A percentile compares a stretch with the other conserved stretches of the same genome.
Evolutionary conservation across 164 flowering plant genomes (phyloP).

Genomic region (Amborella trichopoda): DNA sequence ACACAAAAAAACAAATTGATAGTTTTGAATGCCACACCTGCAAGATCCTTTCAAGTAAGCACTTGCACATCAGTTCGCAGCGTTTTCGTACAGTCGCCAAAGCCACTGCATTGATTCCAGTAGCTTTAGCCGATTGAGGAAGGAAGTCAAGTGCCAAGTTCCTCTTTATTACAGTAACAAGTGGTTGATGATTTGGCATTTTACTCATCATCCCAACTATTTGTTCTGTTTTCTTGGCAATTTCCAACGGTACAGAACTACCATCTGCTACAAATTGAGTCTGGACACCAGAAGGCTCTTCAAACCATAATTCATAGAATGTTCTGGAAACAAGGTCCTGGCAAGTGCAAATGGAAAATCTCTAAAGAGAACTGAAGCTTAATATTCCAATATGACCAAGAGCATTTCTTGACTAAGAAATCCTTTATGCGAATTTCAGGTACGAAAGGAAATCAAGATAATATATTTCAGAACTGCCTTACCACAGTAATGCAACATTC

Average conservation of each 20-base stretch:
- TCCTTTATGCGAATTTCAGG: too few species aligned
- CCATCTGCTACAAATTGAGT: slow-evolving; percentile 57
- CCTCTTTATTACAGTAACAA: slow-evolving; percentile 69
- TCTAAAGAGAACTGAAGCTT: too few species aligned
- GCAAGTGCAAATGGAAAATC: background rate
- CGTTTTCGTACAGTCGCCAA: slow-evolving; percentile 81
- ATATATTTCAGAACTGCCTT: too few species aligned
- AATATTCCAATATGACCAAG: too few species aligned
- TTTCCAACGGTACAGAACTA: slow-evolving; percentile 83
- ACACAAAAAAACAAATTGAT: background rate
- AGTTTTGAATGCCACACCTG: slow-evolving; percentile 37
- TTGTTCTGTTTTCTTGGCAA: slow-evolving; percentile 89
- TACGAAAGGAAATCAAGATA: too few species aligned
- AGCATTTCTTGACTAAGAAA: too few species aligned
- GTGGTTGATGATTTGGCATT: slow-evolving; percentile 71
- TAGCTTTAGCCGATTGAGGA: slow-evolving; percentile 86
- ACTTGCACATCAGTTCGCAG: slow-evolving; percentile 96
- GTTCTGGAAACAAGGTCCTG: slow-evolving; percentile 99
- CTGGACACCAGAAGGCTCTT: slow-evolving; percentile 57
- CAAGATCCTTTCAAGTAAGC: slow-evolving; percentile 79
- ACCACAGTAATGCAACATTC: too few species aligned
- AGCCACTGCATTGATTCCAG: slow-evolving; percentile 68
- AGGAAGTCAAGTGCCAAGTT: slow-evolving; percentile 88
- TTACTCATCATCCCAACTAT: slow-evolving; percentile 76
- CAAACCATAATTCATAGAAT: slow-evolving; percentile 98